phyloP scores from a whole-genome alignment of 2,329 filamentous ascomycete genomes.

The Biscogniauxia sp. region DNA sequence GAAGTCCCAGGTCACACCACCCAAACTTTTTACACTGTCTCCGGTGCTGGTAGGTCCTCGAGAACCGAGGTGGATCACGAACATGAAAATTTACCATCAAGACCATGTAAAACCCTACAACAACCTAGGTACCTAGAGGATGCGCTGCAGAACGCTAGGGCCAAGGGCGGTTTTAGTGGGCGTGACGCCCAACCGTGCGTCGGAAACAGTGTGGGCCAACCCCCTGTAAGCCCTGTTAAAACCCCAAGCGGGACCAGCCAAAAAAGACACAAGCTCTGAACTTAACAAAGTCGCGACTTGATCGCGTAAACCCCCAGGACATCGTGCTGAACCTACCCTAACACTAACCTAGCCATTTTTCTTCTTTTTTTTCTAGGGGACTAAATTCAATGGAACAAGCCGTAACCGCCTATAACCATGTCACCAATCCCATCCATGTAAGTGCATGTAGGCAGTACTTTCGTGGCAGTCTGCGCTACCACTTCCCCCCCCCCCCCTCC shows the following conservation, averaged over 20 bases:
- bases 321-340: not conserved
- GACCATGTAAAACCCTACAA: too few relatives aligned
- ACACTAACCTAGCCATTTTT: too few relatives aligned
- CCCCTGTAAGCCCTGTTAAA: not conserved
- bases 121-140: not conserved
- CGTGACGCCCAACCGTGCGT: not conserved
- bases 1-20: too few relatives aligned
- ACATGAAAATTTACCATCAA: not conserved
- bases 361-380: too few relatives aligned
- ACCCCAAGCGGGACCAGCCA: not conserved
- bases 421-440: not conserved
- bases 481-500: not conserved
- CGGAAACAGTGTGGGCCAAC: not conserved
- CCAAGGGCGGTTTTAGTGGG: not conserved
- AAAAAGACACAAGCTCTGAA: not conserved
- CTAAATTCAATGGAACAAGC: too few relatives aligned
- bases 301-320: conserved; percentile 1
- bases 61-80: too few relatives aligned
- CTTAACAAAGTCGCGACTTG: conserved; percentile 2
- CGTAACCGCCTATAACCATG: not conserved
- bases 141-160: not conserved
- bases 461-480: not conserved
- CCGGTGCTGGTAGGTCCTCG: too few relatives aligned
- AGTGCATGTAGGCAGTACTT: not conserved
- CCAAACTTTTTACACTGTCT: too few relatives aligned